phyloP scores from a whole-genome alignment of 2,329 filamentous ascomycete genomes.

The Fusarium proliferatum region DNA sequence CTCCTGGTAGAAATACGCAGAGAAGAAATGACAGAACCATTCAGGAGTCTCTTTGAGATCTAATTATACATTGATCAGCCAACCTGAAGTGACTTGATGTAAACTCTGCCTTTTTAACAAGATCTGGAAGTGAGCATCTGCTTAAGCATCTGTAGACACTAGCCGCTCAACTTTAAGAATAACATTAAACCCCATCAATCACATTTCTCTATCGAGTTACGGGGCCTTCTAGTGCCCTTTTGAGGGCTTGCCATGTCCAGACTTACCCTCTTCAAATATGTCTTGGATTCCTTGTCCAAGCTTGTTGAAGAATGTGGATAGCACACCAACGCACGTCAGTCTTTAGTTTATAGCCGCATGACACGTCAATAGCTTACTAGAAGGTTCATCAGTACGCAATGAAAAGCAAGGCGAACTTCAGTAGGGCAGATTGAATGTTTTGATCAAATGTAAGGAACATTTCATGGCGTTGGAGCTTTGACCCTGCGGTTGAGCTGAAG shows the following conservation, averaged over 20 bases:
- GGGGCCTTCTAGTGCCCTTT: background rate
- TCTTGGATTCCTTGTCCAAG: conserved; percentile 4
- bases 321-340: background rate
- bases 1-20: background rate
- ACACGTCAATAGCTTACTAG: conserved; percentile 17
- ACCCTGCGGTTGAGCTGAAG: background rate
- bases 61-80: background rate
- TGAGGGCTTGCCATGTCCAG: background rate
- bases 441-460: background rate
- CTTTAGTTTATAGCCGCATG: conserved; percentile 1
- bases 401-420: conserved; percentile 5
- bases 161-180: background rate
- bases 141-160: background rate
- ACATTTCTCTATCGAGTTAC: background rate
- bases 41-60: background rate
- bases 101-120: too few relatives aligned
- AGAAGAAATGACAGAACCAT: background rate
- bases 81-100: background rate
- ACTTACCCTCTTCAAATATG: background rate
- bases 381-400: conserved; percentile 11
- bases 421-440: background rate
- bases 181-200: background rate
- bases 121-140: background rate
- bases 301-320: background rate
- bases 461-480: conserved; percentile 10